Evolutionary conservation across 495 filamentous ascomycete genomes (phyloP).

Genomic region (Opeltia flavorubescens): DNA sequence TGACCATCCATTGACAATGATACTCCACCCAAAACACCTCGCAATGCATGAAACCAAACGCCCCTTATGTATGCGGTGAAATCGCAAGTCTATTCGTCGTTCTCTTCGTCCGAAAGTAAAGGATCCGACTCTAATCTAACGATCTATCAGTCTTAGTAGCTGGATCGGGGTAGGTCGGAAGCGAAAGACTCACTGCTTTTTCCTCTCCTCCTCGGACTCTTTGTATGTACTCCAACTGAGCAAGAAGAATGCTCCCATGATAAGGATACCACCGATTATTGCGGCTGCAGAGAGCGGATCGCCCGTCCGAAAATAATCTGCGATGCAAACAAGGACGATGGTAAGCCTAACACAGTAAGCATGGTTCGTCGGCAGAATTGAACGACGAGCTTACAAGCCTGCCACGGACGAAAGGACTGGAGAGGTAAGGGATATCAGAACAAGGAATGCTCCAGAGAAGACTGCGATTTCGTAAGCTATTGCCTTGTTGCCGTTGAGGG

Average conservation of each 20-base stretch:
- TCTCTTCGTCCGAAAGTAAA: neutral
- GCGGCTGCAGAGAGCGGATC: constrained; percentile 57
- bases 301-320: constrained; percentile 75
- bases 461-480: constrained; percentile 20
- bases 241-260: constrained; percentile 72
- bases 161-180: too few relatives aligned
- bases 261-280: constrained; percentile 69
- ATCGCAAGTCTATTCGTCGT: neutral
- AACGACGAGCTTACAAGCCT: constrained; percentile 35
- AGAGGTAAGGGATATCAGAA: constrained; percentile 80
- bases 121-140: neutral
- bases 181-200: constrained; percentile 30
- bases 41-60: neutral
- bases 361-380: neutral
- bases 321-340: constrained; percentile 88
- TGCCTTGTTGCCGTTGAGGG: neutral
- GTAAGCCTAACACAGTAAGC: constrained; percentile 38
- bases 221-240: constrained; percentile 83
- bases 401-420: constrained; percentile 87
- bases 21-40: neutral
- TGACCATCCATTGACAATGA: neutral
- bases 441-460: constrained; percentile 88
- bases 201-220: constrained; percentile 76
- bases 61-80: neutral
- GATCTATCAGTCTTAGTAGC: too few relatives aligned